Conservation (phyloP, 495 filamentous ascomycete species). For the Peziza echinospora region DNA sequence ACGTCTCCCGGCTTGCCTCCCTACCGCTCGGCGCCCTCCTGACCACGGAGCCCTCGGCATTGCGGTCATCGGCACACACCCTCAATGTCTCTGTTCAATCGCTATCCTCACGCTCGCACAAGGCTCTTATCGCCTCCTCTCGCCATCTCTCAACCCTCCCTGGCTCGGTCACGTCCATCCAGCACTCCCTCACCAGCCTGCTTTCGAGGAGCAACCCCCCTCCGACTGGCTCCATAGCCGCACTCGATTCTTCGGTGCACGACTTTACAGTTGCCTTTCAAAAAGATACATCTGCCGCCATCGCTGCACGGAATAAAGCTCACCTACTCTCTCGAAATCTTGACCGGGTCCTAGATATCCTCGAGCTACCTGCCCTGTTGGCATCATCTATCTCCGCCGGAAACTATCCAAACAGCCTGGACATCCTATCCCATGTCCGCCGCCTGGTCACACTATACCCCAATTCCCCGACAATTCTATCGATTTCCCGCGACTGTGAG, state of each 20-base stretch:
- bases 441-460: constrained; percentile 67
- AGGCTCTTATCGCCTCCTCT: constrained; percentile 60
- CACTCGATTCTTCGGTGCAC: constrained; percentile 55
- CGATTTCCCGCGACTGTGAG: constrained; percentile 58
- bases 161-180: constrained; percentile 43
- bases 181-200: constrained; percentile 39
- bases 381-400: constrained; percentile 41
- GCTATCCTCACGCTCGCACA: constrained; percentile 80
- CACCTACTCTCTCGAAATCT: constrained; percentile 75
- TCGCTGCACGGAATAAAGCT: constrained; percentile 58
- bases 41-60: constrained; percentile 53
- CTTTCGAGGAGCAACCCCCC: constrained; percentile 40
- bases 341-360: constrained; percentile 70
- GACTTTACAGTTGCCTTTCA: constrained; percentile 68
- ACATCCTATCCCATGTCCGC: constrained; percentile 84
- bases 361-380: constrained; percentile 76
- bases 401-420: constrained; percentile 76
- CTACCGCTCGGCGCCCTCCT: constrained; percentile 53
- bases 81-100: constrained; percentile 71
- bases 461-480: constrained; percentile 47
- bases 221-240: constrained; percentile 3
- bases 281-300: constrained; percentile 29
- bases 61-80: constrained; percentile 60
- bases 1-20: constrained; percentile 60
- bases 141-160: constrained; percentile 51